phyloP scores from a whole-genome alignment of 1,284 basidiomycete species.

The Irpex rosettiformis region DNA sequence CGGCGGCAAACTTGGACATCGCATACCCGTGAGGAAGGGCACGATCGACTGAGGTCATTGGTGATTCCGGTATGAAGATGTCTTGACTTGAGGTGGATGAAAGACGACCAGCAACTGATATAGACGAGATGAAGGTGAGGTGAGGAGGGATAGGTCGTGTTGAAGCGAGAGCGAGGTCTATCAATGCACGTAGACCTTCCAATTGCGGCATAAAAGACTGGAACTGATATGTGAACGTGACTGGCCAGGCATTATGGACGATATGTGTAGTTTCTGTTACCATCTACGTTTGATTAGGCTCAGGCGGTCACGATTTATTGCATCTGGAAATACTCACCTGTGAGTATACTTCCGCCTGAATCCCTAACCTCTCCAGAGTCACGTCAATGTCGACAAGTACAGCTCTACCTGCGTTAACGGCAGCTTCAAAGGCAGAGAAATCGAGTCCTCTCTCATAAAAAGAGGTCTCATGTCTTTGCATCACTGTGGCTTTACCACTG shows the following conservation, averaged over 20 bases:
- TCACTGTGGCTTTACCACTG: constrained; percentile 20
- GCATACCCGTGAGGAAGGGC: constrained; percentile 25
- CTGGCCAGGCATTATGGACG: constrained; percentile 29
- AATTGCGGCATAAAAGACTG: constrained; percentile 32
- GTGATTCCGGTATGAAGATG: constrained; percentile 18
- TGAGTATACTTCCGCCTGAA: constrained; percentile 11
- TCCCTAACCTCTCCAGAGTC: constrained; percentile 11
- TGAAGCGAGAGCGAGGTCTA: constrained; percentile 31
- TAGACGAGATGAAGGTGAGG: constrained; percentile 29
- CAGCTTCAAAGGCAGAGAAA: constrained; percentile 14
- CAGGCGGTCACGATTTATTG: neutral
- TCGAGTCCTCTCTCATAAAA: constrained; percentile 22
- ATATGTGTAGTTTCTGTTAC: constrained; percentile 20
- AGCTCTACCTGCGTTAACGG: constrained; percentile 9
- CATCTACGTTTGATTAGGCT: neutral
- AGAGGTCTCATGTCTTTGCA: constrained; percentile 20
- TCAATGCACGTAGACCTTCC: constrained; percentile 24
- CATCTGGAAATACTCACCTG: constrained; percentile 11
- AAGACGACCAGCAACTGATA: constrained; percentile 2
- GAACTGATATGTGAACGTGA: constrained; percentile 35
- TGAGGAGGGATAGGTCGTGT: constrained; percentile 16
- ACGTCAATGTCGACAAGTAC: neutral
- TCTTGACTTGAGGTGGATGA: constrained; percentile 12
- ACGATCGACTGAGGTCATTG: neutral
- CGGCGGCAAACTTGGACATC: constrained; percentile 34